Conservation (phyloP, 2,329 filamentous ascomycete genomes). For the Colletotrichum zoysiae region DNA sequence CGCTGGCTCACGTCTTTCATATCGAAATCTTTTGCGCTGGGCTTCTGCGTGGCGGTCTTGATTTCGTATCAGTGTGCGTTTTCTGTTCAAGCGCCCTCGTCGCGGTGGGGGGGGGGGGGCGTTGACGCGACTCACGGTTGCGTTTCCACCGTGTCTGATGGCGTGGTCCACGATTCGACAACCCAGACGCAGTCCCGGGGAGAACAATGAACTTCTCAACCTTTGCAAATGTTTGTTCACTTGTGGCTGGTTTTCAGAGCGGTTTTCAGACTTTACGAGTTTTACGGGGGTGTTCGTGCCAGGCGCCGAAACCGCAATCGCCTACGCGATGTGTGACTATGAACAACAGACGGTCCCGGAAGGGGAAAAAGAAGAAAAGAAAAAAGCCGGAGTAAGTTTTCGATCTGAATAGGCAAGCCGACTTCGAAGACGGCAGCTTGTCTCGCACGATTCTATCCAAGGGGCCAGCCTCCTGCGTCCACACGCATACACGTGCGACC, state of each 20-base stretch:
- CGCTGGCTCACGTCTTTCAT: too few relatives aligned
- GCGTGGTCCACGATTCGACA: background rate
- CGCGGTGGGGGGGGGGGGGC: background rate
- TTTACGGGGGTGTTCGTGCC: too few relatives aligned
- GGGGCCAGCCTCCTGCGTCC: background rate
- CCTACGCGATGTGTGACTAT: too few relatives aligned
- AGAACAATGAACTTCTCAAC: background rate
- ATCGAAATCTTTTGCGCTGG: background rate
- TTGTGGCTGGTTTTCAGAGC: too few relatives aligned
- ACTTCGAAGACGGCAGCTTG: too few relatives aligned
- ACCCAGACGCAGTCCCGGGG: background rate
- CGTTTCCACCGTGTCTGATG: background rate
- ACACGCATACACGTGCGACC: background rate
- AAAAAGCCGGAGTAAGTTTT: too few relatives aligned
- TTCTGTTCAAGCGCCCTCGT: background rate
- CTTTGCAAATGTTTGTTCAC: too few relatives aligned
- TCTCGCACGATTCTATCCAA: background rate
- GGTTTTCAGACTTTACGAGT: too few relatives aligned
- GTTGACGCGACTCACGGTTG: background rate
- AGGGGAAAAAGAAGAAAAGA: too few relatives aligned
- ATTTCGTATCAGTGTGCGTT: background rate
- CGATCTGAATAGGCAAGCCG: background rate
- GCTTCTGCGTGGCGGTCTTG: background rate
- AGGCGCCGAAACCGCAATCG: too few relatives aligned
- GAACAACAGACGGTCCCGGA: too few relatives aligned